Base-by-base conservation (phyloP, 352 stramenopile genomes). In the Phytopythium mirpurense region DNA sequence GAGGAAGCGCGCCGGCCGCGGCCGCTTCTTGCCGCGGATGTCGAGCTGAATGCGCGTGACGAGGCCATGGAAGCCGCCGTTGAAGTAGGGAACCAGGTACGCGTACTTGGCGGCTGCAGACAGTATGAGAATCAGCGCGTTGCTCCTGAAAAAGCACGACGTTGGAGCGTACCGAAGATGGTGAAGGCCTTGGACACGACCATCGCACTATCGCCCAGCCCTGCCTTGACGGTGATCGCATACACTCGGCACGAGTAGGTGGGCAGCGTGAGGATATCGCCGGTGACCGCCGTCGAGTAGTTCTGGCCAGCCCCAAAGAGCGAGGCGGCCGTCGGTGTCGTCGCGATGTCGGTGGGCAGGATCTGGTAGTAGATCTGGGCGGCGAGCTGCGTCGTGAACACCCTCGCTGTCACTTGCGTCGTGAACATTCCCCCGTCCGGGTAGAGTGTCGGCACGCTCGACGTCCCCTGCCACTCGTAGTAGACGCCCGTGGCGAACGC, bases 1-100 rank as follows among this genome's bases (percentile, higher is more conserved):
- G 37, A 79, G 76, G 32, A 88, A 90, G 16, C 74, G 74, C 35
- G 82, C 79, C 9, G 79, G 79, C 1, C 82, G 75, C 32, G 82
- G 79, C 0, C 79, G 74, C 43, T 93, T 93, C 45, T 87, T 88
- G 26, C 79, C 79, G 27, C 81, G 78, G 23, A 88, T 70, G 36
- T 90, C 82, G 1, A 93, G 59, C 54, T 90, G 68, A 18, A 93
- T 70, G 7, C 76, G 75, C 8, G 67, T 67, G 14, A 93, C 75
- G 26, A 59, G 51, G 23, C 82, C 82, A 54, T 93, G 82, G 54
- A 80, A 93, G 5, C 62, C 57, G 7, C 70, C 67, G 46, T 90
- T 88, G 53, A 90, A 93, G 35, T 72, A 78, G 5, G 82, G 82
- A 1, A 90, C 67, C 8, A 93, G 50, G 40, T 83, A 93, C 24